phyloP scores from a whole-genome alignment of 148 eudicot genomes.

The Camellia sinensis region DNA sequence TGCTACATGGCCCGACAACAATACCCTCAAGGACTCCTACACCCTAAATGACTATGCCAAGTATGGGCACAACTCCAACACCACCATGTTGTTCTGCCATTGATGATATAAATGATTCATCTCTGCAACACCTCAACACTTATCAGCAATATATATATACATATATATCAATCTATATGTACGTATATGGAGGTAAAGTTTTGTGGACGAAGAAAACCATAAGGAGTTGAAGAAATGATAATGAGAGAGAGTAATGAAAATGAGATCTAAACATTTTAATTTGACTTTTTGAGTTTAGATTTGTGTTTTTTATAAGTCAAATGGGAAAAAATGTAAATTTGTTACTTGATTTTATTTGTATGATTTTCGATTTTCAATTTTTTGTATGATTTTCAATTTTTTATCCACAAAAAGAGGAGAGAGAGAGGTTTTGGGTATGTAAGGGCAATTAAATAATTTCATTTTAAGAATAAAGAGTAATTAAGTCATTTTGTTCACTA shows the following conservation, averaged over 20 bases:
- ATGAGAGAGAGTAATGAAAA: background rate
- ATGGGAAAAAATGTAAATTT: no score
- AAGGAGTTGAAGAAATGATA: background rate
- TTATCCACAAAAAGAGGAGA: no score
- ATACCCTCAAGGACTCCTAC: constrained; percentile 34
- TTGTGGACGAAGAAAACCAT: background rate
- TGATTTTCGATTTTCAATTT: no score
- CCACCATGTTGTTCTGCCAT: background rate
- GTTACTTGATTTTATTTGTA: no score
- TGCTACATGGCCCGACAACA: constrained; percentile 49
- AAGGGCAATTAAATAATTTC: no score
- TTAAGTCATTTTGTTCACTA: no score
- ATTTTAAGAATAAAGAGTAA: no score
- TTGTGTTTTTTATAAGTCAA: background rate
- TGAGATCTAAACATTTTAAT: background rate
- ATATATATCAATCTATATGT: background rate
- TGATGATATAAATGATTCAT: background rate
- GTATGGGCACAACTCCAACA: constrained; percentile 36
- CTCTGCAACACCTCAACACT: background rate
- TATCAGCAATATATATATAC: no score
- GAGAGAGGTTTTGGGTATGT: no score
- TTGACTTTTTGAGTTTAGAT: background rate
- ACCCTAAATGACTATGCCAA: constrained; percentile 40
- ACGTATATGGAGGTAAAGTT: background rate
- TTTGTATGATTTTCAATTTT: no score